Evolutionary conservation across 2,329 filamentous ascomycete species (phyloP), one percentile per base, ranked within the genome.

Genomic region (Nemania diffusa): DNA sequence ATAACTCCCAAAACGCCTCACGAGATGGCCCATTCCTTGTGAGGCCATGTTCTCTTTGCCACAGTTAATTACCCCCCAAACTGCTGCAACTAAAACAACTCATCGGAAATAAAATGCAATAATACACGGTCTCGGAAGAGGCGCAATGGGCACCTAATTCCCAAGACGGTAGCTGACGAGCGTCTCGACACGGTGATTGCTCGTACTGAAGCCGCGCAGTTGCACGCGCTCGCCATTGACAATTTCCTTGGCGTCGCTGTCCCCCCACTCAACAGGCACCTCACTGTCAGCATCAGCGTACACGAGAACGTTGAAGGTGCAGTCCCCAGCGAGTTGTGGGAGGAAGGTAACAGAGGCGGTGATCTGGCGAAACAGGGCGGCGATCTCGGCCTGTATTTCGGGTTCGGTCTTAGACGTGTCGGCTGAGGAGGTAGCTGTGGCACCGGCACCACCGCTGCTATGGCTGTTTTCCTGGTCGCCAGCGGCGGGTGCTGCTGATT

Each of bases 171-270:
- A 99, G 83, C 94, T 97, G 63, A 99, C 96, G 71, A 98, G 82
- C 0, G 96, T 99, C 78, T 97, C 96, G 27, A 99, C 95, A 26
- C 92, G 88, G 79, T 99, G 96, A 75, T 91, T 97, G 72, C 91
- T 94, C 17, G 96, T 99, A 80, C 94, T 97, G 83, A 98, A 99
- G 72, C 95, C 97, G 68, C 96, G 88, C 77, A 99, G 83, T 82
- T 97, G 94, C 32, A 99, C 96, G 78, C 96, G 94, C 84, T 99
- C 96, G 48, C 93, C 95, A 74, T 96, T 92, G 78, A 90, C 85
- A 71, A 99, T 97, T 84, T 99, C 96, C 83, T 97, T 97, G 62
- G 95, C 94, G 80, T 98, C 96, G 73, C 93, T 97, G 82, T 99
- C 96, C 53, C 96, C 96, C 96, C 96, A 99, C 80, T 99, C 96